Base-by-base conservation (phyloP, 179 eudicot genomes). In the Dionaea muscipula region DNA sequence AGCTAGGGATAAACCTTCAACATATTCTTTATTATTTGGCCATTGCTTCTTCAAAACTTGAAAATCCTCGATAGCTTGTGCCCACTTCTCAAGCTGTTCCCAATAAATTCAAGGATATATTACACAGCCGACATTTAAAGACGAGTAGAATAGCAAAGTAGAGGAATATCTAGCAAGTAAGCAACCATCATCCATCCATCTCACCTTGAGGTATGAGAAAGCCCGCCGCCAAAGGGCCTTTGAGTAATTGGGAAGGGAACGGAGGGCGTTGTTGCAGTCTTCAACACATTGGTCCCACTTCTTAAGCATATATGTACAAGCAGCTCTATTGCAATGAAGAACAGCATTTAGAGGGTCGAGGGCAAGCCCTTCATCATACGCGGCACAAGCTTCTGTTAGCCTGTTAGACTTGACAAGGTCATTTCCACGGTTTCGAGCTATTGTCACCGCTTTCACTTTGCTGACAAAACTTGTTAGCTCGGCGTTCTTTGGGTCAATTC, bases 201-300 rank as follows among this genome's bases (percentile, higher is more conserved):
- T 26, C 59, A 91, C 98, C 94, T 87, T 87, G 77, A 55, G 61
- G 65, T 78, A 69, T 59, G 94, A 83, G 66, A 81, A 78, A 62
- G 98, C 98, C 68, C 94, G 73, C 52, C 94, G 72, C 35, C 80
- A 85, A 50, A 87, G 84, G 8, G 98, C 98, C 76, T 88, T 91
- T 13, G 71, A 74, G 76, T 91, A 84, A 51, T 69, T 75, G 15
- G 96, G 94, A 50, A 81, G 93, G 59, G 81, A 72, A 24, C 64
- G 66, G 24, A 91, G 86, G 26, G 96, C 98, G 44, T 64, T 77
- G 64, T 75, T 81, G 77, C 96, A 87, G 59, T 91, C 98, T 19
- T 80, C 96, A 54, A 84, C 55, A 14, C 94, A 87, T 49, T 24
- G 69, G 59, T 88, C 89, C 84, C 86, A 91, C 64, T 61, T 63